Evolutionary conservation across 108 stramenopile species (phyloP).

Genomic region (Nannochloropsis granulata): DNA sequence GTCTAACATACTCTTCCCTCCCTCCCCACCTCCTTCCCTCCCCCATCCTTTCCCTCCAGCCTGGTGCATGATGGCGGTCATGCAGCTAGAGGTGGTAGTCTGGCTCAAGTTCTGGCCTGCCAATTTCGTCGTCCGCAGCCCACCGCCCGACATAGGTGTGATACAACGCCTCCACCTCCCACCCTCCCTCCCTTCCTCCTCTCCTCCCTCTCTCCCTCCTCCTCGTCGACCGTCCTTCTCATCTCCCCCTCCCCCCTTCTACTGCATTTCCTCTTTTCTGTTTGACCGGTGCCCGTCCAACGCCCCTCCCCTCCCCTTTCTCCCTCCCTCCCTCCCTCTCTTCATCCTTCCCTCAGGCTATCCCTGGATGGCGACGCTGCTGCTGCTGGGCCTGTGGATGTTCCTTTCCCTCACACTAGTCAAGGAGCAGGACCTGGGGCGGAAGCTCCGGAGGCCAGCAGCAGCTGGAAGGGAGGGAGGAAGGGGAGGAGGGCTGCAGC

Average conservation of each 20-base stretch:
- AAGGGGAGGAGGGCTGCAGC: background rate
- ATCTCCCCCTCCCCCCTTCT: too few species aligned
- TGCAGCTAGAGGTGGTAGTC: slow-evolving; percentile 17
- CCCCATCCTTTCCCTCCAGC: background rate
- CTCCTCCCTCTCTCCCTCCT: background rate
- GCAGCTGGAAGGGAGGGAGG: background rate
- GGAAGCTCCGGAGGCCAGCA: background rate
- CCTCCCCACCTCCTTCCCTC: background rate
- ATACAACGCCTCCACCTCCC: too few species aligned
- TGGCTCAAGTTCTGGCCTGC: slow-evolving; percentile 28
- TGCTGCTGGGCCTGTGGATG: slow-evolving; percentile 11
- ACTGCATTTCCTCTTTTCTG: too few species aligned
- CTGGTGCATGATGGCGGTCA: background rate
- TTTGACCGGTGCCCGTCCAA: too few species aligned
- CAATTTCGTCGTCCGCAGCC: slow-evolving; percentile 1
- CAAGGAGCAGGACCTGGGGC: background rate
- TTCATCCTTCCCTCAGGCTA: background rate
- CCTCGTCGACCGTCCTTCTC: background rate
- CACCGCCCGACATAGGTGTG: slow-evolving; percentile 13
- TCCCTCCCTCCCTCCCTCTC: background rate
- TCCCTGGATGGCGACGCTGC: slow-evolving; percentile 15
- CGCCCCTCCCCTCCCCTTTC: too few species aligned
- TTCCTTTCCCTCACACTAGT: slow-evolving; percentile 12
- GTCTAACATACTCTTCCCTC: too few species aligned
- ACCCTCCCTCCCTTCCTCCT: background rate